These are phyloP conservation scores for Dispira simplex DNA, from an alignment of 192 early-diverging fungal genomes.

Conservation along the genomic window DNA sequence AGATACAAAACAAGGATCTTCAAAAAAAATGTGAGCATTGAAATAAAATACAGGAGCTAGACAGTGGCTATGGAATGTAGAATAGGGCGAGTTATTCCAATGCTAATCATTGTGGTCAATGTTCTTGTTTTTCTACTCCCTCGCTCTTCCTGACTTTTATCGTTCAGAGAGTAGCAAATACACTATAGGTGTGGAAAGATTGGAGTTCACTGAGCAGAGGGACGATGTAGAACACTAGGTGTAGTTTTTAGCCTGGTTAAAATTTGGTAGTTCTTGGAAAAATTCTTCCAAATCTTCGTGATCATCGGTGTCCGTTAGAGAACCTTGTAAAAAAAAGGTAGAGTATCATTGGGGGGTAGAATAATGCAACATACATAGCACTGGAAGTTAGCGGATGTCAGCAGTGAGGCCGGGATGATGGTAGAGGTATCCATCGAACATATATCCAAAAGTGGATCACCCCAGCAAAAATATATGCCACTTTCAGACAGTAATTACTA, in stretches of 20 bases:
- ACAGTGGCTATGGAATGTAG: neutral
- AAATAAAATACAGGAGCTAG: neutral
- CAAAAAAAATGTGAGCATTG: too few relatives aligned
- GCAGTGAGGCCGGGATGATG: too few relatives aligned
- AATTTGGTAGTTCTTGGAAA: neutral
- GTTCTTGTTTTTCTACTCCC: neutral
- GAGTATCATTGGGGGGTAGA: too few relatives aligned
- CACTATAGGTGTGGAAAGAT: neutral
- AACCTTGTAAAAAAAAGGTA: too few relatives aligned
- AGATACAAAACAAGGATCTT: too few relatives aligned
- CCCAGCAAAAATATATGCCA: too few relatives aligned
- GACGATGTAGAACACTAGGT: neutral
- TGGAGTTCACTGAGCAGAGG: neutral
- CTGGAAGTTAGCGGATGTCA: too few relatives aligned
- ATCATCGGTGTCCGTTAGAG: neutral
- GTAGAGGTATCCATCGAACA: too few relatives aligned
- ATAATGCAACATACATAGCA: too few relatives aligned
- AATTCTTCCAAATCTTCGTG: slow-evolving; percentile 8
- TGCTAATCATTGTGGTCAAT: neutral
- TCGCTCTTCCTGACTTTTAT: neutral
- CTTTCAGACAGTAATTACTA: too few relatives aligned
- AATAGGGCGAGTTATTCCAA: neutral
- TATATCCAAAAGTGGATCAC: too few relatives aligned
- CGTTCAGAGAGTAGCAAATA: neutral
- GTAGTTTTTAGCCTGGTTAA: neutral